Conservation (phyloP, 768 basidiomycete species). For the Tricholoma sp. region DNA sequence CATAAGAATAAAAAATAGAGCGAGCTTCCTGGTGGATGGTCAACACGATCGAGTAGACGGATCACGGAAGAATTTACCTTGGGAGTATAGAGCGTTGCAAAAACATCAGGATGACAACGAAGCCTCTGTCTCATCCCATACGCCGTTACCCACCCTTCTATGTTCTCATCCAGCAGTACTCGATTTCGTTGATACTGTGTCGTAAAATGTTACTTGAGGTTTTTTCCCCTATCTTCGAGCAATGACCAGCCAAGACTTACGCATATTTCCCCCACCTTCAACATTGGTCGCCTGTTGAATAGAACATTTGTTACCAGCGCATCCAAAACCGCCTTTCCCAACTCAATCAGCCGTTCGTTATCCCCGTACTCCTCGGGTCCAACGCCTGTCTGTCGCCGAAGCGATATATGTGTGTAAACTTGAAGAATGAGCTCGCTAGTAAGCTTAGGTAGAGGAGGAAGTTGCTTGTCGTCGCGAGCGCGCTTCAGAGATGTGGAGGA, state of each 20-base stretch:
- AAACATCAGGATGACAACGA: slow-evolving; percentile 37
- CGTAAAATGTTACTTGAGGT: slow-evolving; percentile 1
- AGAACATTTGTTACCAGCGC: slow-evolving; percentile 40
- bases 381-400: slow-evolving; percentile 36
- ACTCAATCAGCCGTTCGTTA: slow-evolving; percentile 49
- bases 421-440: slow-evolving; percentile 52
- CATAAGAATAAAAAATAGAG: slow-evolving; percentile 59
- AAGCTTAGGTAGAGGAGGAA: slow-evolving; percentile 45
- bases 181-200: slow-evolving; percentile 25
- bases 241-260: slow-evolving; percentile 31
- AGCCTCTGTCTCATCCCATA: slow-evolving; percentile 47
- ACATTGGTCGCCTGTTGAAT: slow-evolving; percentile 47
- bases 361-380: slow-evolving; percentile 39
- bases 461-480: slow-evolving; percentile 9
- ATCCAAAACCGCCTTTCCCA: slow-evolving; percentile 46
- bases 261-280: slow-evolving; percentile 43
- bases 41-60: slow-evolving; percentile 9
- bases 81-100: slow-evolving; percentile 27
- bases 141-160: slow-evolving; percentile 42
- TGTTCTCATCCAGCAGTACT: slow-evolving; percentile 35
- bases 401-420: slow-evolving; percentile 66
- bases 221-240: slow-evolving; percentile 3
- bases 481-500: slow-evolving; percentile 15
- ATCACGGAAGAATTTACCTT: slow-evolving; percentile 32
- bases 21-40: slow-evolving; percentile 43